A percentile compares a stretch with the other conserved stretches of the same genome.
phyloP scores from a whole-genome alignment of 306 rosid genomes.

The Rubus parviflorus region DNA sequence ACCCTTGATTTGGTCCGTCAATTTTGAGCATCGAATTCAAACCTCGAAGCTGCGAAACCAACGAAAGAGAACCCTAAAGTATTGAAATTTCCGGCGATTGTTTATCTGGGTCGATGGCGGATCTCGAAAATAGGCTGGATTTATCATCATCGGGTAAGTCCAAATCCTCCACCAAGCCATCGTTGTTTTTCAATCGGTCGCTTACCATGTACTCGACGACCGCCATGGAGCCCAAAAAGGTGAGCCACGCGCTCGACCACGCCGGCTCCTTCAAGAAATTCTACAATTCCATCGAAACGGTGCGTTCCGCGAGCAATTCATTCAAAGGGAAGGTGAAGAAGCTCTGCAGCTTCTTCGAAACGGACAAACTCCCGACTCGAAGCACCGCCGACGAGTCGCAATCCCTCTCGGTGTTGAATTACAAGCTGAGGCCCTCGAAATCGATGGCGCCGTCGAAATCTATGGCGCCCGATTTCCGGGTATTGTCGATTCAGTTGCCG shows the following conservation, averaged over 20 bases:
- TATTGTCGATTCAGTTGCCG: conserved; percentile 44
- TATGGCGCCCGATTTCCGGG: conserved; percentile 34
- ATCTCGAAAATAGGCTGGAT: conserved; percentile 39
- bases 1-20: background rate
- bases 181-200: conserved; percentile 74
- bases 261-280: conserved; percentile 48
- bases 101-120: conserved; percentile 44
- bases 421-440: conserved; percentile 44
- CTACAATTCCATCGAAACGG: conserved; percentile 58
- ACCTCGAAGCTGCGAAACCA: background rate
- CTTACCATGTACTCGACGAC: conserved; percentile 38
- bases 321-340: conserved; percentile 81
- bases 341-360: conserved; percentile 65
- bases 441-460: conserved; percentile 43
- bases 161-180: conserved; percentile 50
- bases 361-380: conserved; percentile 28
- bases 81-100: background rate
- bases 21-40: background rate
- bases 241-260: conserved; percentile 44
- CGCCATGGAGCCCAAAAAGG: conserved; percentile 42
- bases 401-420: conserved; percentile 7
- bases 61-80: background rate
- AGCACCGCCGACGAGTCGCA: conserved; percentile 30
- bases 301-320: conserved; percentile 55
- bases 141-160: conserved; percentile 34